Conservation (phyloP, 768 basidiomycete genomes). For the Phlebiopsis gigantea region DNA sequence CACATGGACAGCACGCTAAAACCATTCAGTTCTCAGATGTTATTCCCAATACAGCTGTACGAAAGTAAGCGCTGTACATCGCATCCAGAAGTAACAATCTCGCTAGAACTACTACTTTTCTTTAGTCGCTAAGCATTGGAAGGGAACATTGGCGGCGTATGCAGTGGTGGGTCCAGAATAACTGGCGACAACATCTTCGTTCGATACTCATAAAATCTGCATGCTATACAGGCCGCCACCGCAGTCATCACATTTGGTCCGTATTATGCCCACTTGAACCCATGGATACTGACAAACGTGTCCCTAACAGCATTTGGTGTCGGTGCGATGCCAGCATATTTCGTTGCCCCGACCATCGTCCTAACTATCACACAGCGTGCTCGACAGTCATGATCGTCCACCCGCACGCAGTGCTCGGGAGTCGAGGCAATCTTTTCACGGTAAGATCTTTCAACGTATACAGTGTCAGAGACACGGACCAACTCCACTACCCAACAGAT, state of each 20-base stretch:
- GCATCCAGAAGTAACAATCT: background rate
- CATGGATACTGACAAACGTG: too few relatives aligned
- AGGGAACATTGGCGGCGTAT: background rate
- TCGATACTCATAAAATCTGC: background rate
- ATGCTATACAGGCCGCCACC: background rate
- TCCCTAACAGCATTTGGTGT: background rate
- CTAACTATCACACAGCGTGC: slow-evolving; percentile 24
- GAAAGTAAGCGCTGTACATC: slow-evolving; percentile 22
- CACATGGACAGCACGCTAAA: background rate
- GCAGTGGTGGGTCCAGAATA: background rate
- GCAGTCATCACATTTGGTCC: background rate
- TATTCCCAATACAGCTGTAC: slow-evolving; percentile 38
- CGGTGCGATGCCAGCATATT: background rate
- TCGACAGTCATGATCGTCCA: slow-evolving; percentile 31
- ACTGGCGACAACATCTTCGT: too few relatives aligned
- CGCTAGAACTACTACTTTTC: background rate
- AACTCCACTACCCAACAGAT: slow-evolving; percentile 29
- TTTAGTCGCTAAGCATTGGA: background rate
- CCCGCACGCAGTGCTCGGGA: slow-evolving; percentile 26
- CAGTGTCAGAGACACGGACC: background rate
- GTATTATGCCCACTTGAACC: too few relatives aligned
- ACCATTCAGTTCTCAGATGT: slow-evolving; percentile 35
- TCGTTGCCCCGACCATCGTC: background rate
- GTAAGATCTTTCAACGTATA: slow-evolving; percentile 17
- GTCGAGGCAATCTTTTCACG: slow-evolving; percentile 26